Percentiles rank a stretch among this genome's conserved stretches.
These are phyloP conservation scores for Candida gigantensis DNA, from an alignment of 1,139 yeast species.

Conservation along the genomic window DNA sequence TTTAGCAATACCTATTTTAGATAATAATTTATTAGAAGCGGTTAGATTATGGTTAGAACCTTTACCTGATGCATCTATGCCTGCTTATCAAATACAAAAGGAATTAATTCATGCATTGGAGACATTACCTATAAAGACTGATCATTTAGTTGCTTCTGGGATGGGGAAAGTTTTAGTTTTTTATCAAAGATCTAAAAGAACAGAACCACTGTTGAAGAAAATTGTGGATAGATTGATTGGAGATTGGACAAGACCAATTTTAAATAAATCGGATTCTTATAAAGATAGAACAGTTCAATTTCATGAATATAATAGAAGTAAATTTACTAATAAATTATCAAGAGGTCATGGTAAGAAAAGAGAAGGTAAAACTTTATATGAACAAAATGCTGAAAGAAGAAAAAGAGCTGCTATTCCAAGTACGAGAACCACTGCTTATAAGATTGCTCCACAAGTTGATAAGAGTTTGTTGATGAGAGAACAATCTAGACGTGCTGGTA, in stretches of 20 bases:
- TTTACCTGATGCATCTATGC: constrained; percentile 94
- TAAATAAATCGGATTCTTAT: constrained; percentile 93
- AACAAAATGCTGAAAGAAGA: constrained; percentile 88
- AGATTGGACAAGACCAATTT: constrained; percentile 97
- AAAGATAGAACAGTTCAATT: constrained; percentile 80
- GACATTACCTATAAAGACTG: constrained; percentile 88
- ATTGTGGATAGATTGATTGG: constrained; percentile 89
- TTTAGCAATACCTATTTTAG: constrained; percentile 88
- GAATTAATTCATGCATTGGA: constrained; percentile 75
- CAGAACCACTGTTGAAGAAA: constrained; percentile 83
- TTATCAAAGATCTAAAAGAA: constrained; percentile 87
- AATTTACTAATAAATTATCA: constrained; percentile 49
- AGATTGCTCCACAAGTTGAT: constrained; percentile 83
- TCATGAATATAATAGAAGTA: constrained; percentile 67
- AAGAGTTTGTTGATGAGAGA: constrained; percentile 42
- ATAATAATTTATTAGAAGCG: constrained; percentile 90
- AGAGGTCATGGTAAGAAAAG: constrained; percentile 28
- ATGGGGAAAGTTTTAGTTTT: constrained; percentile 93
- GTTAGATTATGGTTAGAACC: constrained; percentile 98
- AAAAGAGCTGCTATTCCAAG: constrained; percentile 94
- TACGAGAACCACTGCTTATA: constrained; percentile 84
- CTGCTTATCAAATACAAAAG: constrained; percentile 94
- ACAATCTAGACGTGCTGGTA: constrained; percentile 48
- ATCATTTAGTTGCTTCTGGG: constrained; percentile 91
- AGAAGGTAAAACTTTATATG: constrained; percentile 66